Evolutionary conservation across 1,139 yeast species (phyloP), one percentile per base, ranked within the genome.

Genomic region (Yamadazyma spencermartinsiae): DNA sequence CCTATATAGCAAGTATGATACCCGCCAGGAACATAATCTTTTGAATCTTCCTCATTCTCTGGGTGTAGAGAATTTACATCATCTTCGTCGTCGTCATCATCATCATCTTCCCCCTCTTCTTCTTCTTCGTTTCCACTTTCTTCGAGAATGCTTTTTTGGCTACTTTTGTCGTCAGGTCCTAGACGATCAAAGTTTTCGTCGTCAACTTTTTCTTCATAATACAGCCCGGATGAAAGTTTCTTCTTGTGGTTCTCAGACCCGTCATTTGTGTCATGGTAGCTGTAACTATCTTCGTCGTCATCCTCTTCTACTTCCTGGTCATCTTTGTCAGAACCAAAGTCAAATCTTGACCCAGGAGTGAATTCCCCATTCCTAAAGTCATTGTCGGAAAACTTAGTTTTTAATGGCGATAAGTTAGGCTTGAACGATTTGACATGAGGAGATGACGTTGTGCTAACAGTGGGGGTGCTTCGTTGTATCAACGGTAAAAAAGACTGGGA

Each of bases 1-100:
- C 95, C 95, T 31, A 85, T 74, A 44, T 65, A 73, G 20, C 89
- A 89, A 0, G 96, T 94, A 52, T 88, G 96, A 60, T 88, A 88
- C 1, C 96, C 96, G 4, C 96, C 96, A 13, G 76, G 74, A 40
- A 79, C 74, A 59, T 88, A 88, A 55, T 88, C 96, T 34, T 73
- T 71, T 19, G 72, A 68, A 44, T 78, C 79, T 56, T 85, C 94
- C 56, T 85, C 94, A 44, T 76, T 76, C 34, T 72, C 74, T 12
- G 75, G 68, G 34, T 69, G 64, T 15, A 69, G 61, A 1, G 65
- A 61, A 9, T 56, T 60, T 2, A 49, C 56, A 2, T 64, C 71
- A 19, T 60, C 67, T 7, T 62, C 69, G 2, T 62, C 68, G 17
- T 64, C 71, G 20, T 60, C 65, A 57, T 73, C 73, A 40, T 69